Evolutionary conservation across 768 basidiomycete species (phyloP).

Genomic region (Tylopilus felleus): DNA sequence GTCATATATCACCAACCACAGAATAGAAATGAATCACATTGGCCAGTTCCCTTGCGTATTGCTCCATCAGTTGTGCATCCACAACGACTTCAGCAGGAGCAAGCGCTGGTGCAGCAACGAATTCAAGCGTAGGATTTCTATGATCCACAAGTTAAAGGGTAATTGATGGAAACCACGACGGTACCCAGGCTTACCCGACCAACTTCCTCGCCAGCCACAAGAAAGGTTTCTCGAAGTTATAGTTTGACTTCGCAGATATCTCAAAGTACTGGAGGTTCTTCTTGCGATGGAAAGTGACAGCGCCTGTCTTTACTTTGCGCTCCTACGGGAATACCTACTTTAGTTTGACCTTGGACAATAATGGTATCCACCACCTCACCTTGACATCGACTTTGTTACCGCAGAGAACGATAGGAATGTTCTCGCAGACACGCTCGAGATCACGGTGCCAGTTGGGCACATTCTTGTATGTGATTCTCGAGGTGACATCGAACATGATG

Average conservation of each 20-base stretch:
- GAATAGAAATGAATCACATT: slow-evolving; percentile 40
- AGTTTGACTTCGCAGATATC: slow-evolving; percentile 99
- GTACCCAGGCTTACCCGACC: slow-evolving; percentile 67
- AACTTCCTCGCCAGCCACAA: slow-evolving; percentile 98
- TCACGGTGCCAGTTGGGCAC: slow-evolving; percentile 99
- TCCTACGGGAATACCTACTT: slow-evolving; percentile 54
- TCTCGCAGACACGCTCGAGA: slow-evolving; percentile 99
- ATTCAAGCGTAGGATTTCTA: slow-evolving; percentile 86
- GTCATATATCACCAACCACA: not conserved
- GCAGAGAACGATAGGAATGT: slow-evolving; percentile 98
- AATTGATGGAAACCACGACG: not conserved
- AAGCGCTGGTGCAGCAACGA: slow-evolving; percentile 95
- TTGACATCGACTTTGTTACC: slow-evolving; percentile 99
- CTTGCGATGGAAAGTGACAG: slow-evolving; percentile 99
- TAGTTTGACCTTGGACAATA: not conserved
- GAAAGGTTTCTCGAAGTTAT: slow-evolving; percentile 99
- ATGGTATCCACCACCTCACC: slow-evolving; percentile 44
- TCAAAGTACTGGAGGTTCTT: slow-evolving; percentile 99
- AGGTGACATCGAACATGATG: slow-evolving; percentile 99
- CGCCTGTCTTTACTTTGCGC: slow-evolving; percentile 98
- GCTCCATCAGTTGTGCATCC: slow-evolving; percentile 71
- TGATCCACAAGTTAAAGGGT: not conserved
- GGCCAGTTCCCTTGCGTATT: slow-evolving; percentile 77
- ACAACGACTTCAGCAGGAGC: slow-evolving; percentile 90
- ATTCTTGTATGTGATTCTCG: slow-evolving; percentile 99